A percentile compares a stretch with the other conserved stretches of the same genome.
Evolutionary conservation across 2,329 filamentous ascomycete genomes (phyloP).

Genomic region (Epicoccum nigrum): DNA sequence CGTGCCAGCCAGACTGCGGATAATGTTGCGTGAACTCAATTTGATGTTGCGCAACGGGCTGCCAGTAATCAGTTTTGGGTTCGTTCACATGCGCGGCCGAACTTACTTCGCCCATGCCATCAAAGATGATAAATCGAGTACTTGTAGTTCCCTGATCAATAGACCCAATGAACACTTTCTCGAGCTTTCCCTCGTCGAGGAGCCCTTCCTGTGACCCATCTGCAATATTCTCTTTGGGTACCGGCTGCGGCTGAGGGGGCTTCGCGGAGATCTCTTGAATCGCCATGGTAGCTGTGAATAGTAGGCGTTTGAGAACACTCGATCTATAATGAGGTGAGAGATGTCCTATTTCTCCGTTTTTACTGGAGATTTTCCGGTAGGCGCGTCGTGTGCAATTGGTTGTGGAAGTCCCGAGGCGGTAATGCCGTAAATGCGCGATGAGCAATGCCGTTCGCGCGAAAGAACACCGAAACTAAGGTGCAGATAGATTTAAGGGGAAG

Average conservation of each 20-base stretch:
- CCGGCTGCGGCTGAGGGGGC: slow-evolving; percentile 37
- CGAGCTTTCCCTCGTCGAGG: slow-evolving; percentile 43
- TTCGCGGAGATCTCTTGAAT: slow-evolving; percentile 38
- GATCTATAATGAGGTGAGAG: slow-evolving; percentile 6
- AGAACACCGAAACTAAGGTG: slow-evolving; percentile 24
- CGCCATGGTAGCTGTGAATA: slow-evolving; percentile 25
- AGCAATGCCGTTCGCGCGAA: slow-evolving; percentile 25
- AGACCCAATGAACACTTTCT: slow-evolving; percentile 77
- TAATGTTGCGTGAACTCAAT: slow-evolving; percentile 86
- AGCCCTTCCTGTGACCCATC: slow-evolving; percentile 24
- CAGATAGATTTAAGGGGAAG: slow-evolving; percentile 20
- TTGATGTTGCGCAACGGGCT: slow-evolving; percentile 81
- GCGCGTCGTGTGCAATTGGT: slow-evolving; percentile 21
- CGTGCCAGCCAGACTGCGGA: slow-evolving; percentile 87
- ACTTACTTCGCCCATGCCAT: slow-evolving; percentile 65
- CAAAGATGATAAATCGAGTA: slow-evolving; percentile 88
- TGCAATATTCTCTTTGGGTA: slow-evolving; percentile 39
- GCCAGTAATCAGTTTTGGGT: slow-evolving; percentile 1
- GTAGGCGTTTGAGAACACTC: slow-evolving; percentile 2
- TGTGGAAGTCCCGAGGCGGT: slow-evolving; percentile 22
- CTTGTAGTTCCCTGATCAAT: slow-evolving; percentile 93
- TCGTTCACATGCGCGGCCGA: neutral
- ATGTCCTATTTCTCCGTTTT: slow-evolving; percentile 24
- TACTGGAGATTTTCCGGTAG: slow-evolving; percentile 16
- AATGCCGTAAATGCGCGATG: slow-evolving; percentile 23